Conservation (phyloP, 2,329 filamentous ascomycete genomes). For the Stagonosporopsis tanaceti region DNA sequence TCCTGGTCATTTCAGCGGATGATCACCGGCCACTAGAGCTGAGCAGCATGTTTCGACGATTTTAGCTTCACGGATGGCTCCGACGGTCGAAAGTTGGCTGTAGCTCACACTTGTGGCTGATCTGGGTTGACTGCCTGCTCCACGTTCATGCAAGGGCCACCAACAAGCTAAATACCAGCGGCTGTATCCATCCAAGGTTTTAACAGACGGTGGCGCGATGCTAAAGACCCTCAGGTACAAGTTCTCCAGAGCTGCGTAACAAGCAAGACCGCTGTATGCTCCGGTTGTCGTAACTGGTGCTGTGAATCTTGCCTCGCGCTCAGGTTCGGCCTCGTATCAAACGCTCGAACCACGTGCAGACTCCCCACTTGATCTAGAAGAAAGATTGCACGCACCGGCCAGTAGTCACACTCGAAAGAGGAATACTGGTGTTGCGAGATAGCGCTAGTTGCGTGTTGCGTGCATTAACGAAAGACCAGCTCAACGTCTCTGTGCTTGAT, state of each 20-base stretch:
- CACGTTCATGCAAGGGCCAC: constrained; percentile 16
- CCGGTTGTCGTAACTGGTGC: constrained; percentile 5
- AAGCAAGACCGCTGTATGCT: neutral
- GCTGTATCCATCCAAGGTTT: constrained; percentile 6
- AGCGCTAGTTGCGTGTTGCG: constrained; percentile 7
- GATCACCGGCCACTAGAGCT: neutral
- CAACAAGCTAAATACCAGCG: constrained; percentile 3
- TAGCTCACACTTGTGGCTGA: constrained; percentile 12
- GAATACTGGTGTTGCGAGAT: constrained; percentile 6
- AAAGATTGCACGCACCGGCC: constrained; percentile 3
- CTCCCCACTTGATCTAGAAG: constrained; percentile 1
- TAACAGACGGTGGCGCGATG: neutral
- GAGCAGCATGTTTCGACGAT: neutral
- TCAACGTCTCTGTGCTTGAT: constrained; percentile 3
- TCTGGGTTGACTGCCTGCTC: neutral
- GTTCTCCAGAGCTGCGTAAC: neutral
- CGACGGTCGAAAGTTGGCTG: neutral
- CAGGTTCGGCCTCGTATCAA: constrained; percentile 2
- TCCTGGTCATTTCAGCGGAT: neutral
- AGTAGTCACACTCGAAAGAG: neutral
- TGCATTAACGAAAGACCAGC: neutral
- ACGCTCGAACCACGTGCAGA: constrained; percentile 10
- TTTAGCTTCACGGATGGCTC: neutral
- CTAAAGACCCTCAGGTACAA: constrained; percentile 6
- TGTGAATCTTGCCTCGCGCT: constrained; percentile 1